Conservation (phyloP, 352 stramenopile species). For the Phytophthora foliorum region DNA sequence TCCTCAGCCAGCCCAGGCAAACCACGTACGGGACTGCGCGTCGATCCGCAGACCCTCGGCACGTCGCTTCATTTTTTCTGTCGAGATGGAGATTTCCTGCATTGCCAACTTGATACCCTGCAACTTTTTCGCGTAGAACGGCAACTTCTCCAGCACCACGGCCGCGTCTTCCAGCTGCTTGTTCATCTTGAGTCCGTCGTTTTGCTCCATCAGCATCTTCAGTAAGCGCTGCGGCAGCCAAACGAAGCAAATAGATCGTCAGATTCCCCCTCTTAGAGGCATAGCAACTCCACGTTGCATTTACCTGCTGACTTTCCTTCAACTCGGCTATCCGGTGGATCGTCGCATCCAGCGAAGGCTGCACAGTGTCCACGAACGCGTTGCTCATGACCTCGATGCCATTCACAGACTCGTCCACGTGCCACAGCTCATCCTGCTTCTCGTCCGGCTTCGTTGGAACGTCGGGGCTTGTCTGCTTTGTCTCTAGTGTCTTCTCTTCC, state of each 20-base stretch:
- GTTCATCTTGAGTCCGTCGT: constrained; percentile 59
- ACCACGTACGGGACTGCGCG: constrained; percentile 74
- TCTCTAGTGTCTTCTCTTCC: constrained; percentile 31
- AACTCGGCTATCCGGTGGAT: constrained; percentile 83
- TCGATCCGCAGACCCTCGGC: constrained; percentile 77
- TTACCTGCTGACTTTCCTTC: constrained; percentile 50
- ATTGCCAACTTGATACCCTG: constrained; percentile 73
- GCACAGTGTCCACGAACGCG: constrained; percentile 59
- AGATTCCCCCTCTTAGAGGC: not conserved
- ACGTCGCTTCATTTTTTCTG: constrained; percentile 80
- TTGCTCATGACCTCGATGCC: constrained; percentile 65
- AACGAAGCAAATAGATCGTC: constrained; percentile 1
- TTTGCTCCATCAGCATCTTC: constrained; percentile 55
- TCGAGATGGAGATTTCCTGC: constrained; percentile 61
- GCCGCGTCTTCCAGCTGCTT: constrained; percentile 68
- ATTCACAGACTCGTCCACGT: constrained; percentile 50
- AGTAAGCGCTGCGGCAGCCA: constrained; percentile 56
- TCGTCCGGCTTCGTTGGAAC: constrained; percentile 7
- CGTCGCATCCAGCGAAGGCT: constrained; percentile 70
- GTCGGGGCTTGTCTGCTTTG: constrained; percentile 3
- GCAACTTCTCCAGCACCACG: constrained; percentile 75
- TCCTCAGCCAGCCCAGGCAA: not conserved
- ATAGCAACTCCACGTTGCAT: not conserved
- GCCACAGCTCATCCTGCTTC: constrained; percentile 45
- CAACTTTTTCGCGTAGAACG: constrained; percentile 73